These are phyloP conservation scores for Suillus spraguei DNA, from an alignment of 768 basidiomycete species.

Conservation along the genomic window DNA sequence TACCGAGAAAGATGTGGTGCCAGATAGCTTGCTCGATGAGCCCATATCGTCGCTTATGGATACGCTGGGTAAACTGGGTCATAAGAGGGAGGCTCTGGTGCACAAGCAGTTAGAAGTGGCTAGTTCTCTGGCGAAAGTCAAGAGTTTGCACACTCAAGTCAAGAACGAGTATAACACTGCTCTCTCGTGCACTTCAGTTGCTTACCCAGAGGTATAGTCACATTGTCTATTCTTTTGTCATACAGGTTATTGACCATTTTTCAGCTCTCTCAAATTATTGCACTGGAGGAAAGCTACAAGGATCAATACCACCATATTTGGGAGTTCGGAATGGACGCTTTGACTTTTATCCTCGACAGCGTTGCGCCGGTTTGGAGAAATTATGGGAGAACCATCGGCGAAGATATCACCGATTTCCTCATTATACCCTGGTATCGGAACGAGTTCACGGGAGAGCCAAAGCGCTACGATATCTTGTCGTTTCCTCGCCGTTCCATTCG, in stretches of 20 bases:
- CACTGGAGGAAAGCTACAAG: constrained; percentile 75
- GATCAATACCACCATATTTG: constrained; percentile 82
- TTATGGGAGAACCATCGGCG: constrained; percentile 80
- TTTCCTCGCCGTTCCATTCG: constrained; percentile 65
- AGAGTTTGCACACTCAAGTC: constrained; percentile 52
- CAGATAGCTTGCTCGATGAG: constrained; percentile 51
- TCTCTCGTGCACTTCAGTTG: constrained; percentile 66
- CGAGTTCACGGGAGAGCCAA: constrained; percentile 79
- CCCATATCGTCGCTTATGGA: constrained; percentile 53
- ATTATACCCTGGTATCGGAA: constrained; percentile 83
- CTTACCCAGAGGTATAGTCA: constrained; percentile 71
- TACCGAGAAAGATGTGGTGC: constrained; percentile 15
- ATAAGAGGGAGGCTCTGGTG: constrained; percentile 45
- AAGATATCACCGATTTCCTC: constrained; percentile 79
- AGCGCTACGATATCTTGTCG: constrained; percentile 59
- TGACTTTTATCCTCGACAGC: constrained; percentile 74
- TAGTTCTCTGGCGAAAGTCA: constrained; percentile 52
- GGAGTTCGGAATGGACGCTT: constrained; percentile 78
- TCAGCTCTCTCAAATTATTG: constrained; percentile 71
- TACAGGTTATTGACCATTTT: constrained; percentile 5
- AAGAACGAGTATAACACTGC: constrained; percentile 70
- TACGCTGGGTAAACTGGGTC: constrained; percentile 53
- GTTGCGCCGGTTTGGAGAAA: constrained; percentile 82
- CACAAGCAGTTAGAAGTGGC: constrained; percentile 51
- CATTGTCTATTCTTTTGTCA: neutral